phyloP scores from a whole-genome alignment of 495 filamentous ascomycete species.

The Talaromyces borbonicus region DNA sequence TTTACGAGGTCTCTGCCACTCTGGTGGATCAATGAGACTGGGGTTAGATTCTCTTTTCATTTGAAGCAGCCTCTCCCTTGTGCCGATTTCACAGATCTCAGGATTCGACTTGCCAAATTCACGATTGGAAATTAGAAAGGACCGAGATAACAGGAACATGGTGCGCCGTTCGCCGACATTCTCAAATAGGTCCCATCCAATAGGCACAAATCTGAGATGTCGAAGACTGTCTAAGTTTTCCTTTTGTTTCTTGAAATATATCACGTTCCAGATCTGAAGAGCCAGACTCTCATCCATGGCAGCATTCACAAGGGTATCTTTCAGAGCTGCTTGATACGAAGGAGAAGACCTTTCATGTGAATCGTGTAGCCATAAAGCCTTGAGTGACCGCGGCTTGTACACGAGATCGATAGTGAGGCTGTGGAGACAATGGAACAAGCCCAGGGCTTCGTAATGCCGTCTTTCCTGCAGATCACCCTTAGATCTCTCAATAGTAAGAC shows the following conservation, averaged over 20 bases:
- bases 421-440: neutral
- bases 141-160: neutral
- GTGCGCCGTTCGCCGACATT: neutral
- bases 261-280: neutral
- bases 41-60: neutral
- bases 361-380: neutral
- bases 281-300: neutral
- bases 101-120: neutral
- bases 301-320: neutral
- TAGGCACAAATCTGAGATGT: neutral
- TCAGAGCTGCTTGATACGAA: neutral
- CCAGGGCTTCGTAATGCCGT: neutral
- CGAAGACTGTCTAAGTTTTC: neutral
- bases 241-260: neutral
- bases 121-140: neutral
- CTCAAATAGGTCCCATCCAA: neutral
- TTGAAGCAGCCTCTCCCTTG: neutral
- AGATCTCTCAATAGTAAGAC: neutral
- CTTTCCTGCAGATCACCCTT: neutral
- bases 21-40: neutral
- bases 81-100: neutral
- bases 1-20: neutral
- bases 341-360: neutral
- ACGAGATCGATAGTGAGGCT: neutral
- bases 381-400: neutral